A percentile compares a stretch with the other conserved stretches of the same genome.
Conservation (phyloP, 2,329 filamentous ascomycete genomes). For the Fusarium begoniae region DNA sequence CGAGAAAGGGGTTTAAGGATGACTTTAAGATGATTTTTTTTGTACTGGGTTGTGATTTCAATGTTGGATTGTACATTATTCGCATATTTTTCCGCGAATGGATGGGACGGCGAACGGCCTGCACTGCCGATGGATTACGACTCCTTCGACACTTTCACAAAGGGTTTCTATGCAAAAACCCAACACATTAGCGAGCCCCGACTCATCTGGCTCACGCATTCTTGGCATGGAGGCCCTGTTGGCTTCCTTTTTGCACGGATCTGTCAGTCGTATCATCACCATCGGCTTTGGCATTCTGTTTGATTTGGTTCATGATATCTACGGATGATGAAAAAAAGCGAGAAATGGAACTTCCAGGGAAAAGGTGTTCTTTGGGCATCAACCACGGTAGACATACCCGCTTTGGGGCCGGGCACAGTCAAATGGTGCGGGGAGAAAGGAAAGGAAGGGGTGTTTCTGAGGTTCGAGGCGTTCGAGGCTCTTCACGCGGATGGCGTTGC, state of each 20-base stretch:
- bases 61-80: conserved; percentile 57
- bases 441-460: conserved; percentile 26
- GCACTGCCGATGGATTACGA: conserved; percentile 46
- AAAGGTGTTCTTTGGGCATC: conserved; percentile 40
- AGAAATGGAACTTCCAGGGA: conserved; percentile 36
- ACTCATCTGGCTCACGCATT: conserved; percentile 25
- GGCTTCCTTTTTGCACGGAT: conserved; percentile 38
- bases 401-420: conserved; percentile 36
- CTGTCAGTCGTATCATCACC: conserved; percentile 43
- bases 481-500: conserved; percentile 39
- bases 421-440: conserved; percentile 33
- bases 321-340: conserved; percentile 43
- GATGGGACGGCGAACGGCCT: conserved; percentile 48
- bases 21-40: conserved; percentile 44
- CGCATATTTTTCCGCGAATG: conserved; percentile 50
- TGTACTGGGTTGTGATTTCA: conserved; percentile 44
- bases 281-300: conserved; percentile 47
- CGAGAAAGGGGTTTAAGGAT: conserved; percentile 32
- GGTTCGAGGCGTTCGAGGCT: conserved; percentile 42
- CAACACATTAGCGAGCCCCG: conserved; percentile 29
- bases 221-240: conserved; percentile 26
- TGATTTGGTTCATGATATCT: conserved; percentile 44
- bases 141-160: conserved; percentile 33
- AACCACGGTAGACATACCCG: conserved; percentile 41
- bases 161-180: conserved; percentile 19